Base-by-base conservation (phyloP, 177 flowering plant genomes). In the Vitis hybrid region DNA sequence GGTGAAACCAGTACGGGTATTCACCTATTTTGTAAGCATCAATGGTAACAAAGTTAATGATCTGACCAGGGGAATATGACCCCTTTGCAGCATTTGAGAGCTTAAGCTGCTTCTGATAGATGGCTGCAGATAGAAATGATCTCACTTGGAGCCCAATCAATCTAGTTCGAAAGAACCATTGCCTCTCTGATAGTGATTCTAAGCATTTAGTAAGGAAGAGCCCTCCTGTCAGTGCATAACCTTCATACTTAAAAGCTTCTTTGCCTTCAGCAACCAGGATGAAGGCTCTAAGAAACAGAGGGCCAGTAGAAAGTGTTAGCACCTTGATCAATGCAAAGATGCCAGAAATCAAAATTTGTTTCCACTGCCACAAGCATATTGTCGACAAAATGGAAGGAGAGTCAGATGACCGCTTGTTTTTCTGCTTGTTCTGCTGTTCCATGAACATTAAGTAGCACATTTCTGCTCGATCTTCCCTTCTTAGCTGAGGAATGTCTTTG, bases 21-120 rank as follows among this genome's bases (percentile, higher is more conserved):
- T 90, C 95, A 1, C 91, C 91, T 3, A 90, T 79, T 51, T 87
- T 68, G 55, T 82, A 80, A 30, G 91, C 91, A 81, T 90, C 94
- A 1, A 86, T 85, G 0, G 85, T 81, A 6, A 84, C 85, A 76
- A 84, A 84, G 74, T 78, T 88, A 70, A 83, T 75, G 57, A 90
- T 83, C 71, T 88, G 82, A 11, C 88, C 92, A 11, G 82, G 64
- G 4, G 92, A 86, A 70, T 84, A 86, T 1, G n/a, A 69, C 24
- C 54, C 40, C 68, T 70, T 88, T 5, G 90, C 79, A 17, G 68
- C 74, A 78, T 75, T 88, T 4, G 92, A 87, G 30, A 88, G 76
- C 24, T 78, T 69, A 13, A 85, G 64, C 56, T 86, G 91, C 76
- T 90, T 90, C 76, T 58, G 70, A 50, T 85, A 90, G 61, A 90